A percentile compares a stretch with the other conserved stretches of the same genome.
Conservation (phyloP, 169 alveolate genomes). For the Plasmodium gaboni region DNA sequence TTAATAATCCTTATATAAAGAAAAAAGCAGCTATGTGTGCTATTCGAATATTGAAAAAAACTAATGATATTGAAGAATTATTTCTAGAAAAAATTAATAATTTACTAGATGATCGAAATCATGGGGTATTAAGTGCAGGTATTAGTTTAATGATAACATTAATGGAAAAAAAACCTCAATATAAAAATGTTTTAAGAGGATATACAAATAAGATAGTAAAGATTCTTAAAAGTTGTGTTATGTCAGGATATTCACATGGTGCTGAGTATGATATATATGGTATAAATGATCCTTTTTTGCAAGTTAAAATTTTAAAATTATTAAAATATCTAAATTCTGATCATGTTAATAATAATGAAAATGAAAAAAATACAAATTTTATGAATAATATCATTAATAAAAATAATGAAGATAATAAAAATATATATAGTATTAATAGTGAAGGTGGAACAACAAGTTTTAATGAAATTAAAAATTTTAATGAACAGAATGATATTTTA, state of each 20-base stretch:
- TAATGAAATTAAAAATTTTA: background rate
- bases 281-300: slow-evolving; percentile 83
- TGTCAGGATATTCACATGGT: slow-evolving; percentile 75
- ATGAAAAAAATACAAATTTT: slow-evolving; percentile 49
- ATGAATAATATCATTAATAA: background rate
- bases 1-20: slow-evolving; percentile 95
- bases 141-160: slow-evolving; percentile 93
- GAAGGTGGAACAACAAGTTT: background rate
- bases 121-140: slow-evolving; percentile 96
- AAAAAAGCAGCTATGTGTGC: slow-evolving; percentile 97
- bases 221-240: slow-evolving; percentile 76
- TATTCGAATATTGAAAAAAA: slow-evolving; percentile 81
- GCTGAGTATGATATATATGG: slow-evolving; percentile 81
- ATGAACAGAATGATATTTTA: background rate
- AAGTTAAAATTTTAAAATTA: slow-evolving; percentile 80
- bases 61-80: slow-evolving; percentile 87
- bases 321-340: slow-evolving; percentile 76
- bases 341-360: slow-evolving; percentile 20
- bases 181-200: slow-evolving; percentile 75
- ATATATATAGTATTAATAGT: background rate
- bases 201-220: slow-evolving; percentile 77
- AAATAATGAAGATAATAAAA: background rate
- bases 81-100: slow-evolving; percentile 90
- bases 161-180: slow-evolving; percentile 91
- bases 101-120: slow-evolving; percentile 96